Base-by-base conservation (phyloP, 2,329 filamentous ascomycete genomes). In the Endoconidiophora laricicola region DNA sequence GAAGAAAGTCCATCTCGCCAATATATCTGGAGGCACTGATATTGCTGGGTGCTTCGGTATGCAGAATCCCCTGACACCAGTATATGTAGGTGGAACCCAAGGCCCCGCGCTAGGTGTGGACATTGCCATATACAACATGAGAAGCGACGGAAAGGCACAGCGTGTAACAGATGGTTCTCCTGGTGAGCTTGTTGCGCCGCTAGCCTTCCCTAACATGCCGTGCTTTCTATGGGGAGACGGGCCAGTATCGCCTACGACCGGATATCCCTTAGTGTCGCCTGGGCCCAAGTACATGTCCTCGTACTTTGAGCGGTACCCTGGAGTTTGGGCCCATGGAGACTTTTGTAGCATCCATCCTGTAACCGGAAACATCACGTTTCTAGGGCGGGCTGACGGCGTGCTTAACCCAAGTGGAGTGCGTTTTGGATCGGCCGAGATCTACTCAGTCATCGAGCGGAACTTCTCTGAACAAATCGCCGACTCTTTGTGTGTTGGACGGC, bases 261-360 rank as follows among this genome's bases (percentile, higher is more conserved):
- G 42, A 4, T 44, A 44, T 24, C 47, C 38, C 18, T 14, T 24
- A 26, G 7, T 3, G 6, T 62, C 69, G 0, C 70, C 70, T 0
- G 73, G 73, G 0, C 66, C 72, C 3, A 75, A 74, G 54, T 83
- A 81, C 62, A 71, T 69, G 55, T 62, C 67, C 1, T 71, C 76
- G 23, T 75, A 83, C 61, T 83, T 81, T 58, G 70, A 67, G 1
- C 73, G 77, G 44, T 83, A 77, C 64, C 65, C 71, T 5, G 66
- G 77, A 50, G 83, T 84, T 1, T 91, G 85, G 86, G 82, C 83
- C 0, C 86, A 91, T 55, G 85, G 85, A 20, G 86, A 91, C 59
- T 90, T 88, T 60, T 79, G 85, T 58, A 72, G 74, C 36, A 66
- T 83, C 12, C 78, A 90, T 58, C 83, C 83, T 0, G 56, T 65